Base-by-base conservation (phyloP, 2,329 filamentous ascomycete genomes). In the Fusarium robinianum region DNA sequence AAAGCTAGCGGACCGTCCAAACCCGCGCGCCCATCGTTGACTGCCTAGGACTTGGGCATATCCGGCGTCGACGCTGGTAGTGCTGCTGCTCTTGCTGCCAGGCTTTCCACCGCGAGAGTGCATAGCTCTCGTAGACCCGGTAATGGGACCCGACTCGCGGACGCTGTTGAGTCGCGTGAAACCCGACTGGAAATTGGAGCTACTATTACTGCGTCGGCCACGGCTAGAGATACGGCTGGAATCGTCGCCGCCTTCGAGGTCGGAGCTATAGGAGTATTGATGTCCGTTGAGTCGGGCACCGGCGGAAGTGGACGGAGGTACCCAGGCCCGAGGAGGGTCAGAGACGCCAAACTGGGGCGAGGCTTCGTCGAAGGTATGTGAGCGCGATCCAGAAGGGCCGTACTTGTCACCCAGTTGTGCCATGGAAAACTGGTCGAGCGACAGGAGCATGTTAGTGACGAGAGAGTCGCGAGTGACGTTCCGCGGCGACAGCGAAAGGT, bases 381-480 rank as follows among this genome's bases (percentile, higher is more conserved):
- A 49, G 29, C 50, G 49, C 21, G 57, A 54, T 48, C 41, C 57
- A 45, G 53, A 43, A 27, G 54, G 41, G 25, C 51, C 54, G 53
- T 55, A 61, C 32, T 57, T 61, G 42, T 60, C 58, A 30, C 55
- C 47, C 49, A 53, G 30, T 56, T 78, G 74, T 30, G 68, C 75
- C 57, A 80, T 76, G 26, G 81, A 85, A 63, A 92, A 83, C 67
- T 92, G 87, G 69, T 96, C 92, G 53, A 99, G 84, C 26, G 91
- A 96, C 55, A 94, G 77, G 49, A 97, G 83, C 86, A 99, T 94
- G 68, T 96, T 95, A 69, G 94, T 87, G 47, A 99, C 90, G 57
- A 99, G 84, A 23, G 91, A 96, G 64, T 95, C 89, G 57, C 92
- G 84, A 26, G 88, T 89, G 52, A 88, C 83, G 65, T 88, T 82